Base-by-base conservation (phyloP, 202 grass and related monocot genomes). In the Hordeum pubiflorum region DNA sequence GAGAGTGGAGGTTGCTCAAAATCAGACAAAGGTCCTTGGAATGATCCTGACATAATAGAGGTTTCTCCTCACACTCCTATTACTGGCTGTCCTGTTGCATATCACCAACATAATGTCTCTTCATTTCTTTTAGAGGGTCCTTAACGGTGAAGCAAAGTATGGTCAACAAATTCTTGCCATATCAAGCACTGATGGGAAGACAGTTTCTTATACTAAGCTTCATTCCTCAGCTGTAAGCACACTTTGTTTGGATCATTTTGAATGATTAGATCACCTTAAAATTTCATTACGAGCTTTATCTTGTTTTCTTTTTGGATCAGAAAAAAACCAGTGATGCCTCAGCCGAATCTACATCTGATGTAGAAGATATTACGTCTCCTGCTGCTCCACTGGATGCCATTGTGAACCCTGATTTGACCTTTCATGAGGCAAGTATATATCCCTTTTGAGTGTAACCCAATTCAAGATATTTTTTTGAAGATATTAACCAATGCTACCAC, bases 1-100 rank as follows among this genome's bases (percentile, higher is more conserved):
- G 91, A 91, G 54, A 71, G 89, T 83, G 96, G 92, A 68, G 96
- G 90, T 79, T 99, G 96, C 81, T 82, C 69, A 54, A 99, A 82
- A 90, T 99, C 96, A 67, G 89, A 96, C 81, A 86, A 81, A 86
- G 96, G 96, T 48, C 96, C 92, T 76, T 99, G 96, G 92, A 96
- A 87, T 72, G 89, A 99, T 65, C 90, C 92, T 63, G 72, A 85
- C 77, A 96, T 96, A 82, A 84, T 91, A 62, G 93, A 93, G 90
- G 96, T 93, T 48, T 83, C 58, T 79, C 23, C 23, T 24, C 56
- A 20, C 40, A 58, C 24, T 8, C 7, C 33, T 79, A 36, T 82
- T 75, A 17, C 17, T 80, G 15, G 3, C 11, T 62, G 1, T 18
- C 50, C 54, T 76, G 31, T 75, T 77, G 62, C 80, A 44, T 76